These are phyloP conservation scores for Collariella sp. DNA, from an alignment of 495 filamentous ascomycete species.

Conservation along the genomic window DNA sequence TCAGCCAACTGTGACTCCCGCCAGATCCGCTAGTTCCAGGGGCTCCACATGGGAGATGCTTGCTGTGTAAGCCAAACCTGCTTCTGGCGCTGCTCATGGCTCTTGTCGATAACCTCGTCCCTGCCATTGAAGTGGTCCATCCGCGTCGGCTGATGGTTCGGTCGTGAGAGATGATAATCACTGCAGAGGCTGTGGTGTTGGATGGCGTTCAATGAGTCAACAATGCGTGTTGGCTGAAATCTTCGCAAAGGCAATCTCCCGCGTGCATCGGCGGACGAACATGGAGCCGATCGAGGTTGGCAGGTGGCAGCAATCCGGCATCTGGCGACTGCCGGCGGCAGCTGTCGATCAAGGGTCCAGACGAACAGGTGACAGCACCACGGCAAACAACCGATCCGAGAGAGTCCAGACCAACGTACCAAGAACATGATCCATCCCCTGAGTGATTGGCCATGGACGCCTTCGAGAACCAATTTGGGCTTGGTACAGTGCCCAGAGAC, in stretches of 20 bases:
- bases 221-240: too few species aligned
- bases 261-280: neutral
- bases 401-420: neutral
- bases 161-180: too few species aligned
- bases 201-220: too few species aligned
- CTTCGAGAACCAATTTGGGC: constrained; percentile 20
- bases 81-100: neutral
- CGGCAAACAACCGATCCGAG: neutral
- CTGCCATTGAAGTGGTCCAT: too few species aligned
- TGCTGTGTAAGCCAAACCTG: neutral
- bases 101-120: too few species aligned
- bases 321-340: neutral
- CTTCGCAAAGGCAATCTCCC: neutral
- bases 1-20: neutral
- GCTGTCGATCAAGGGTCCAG: neutral
- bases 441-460: constrained; percentile 7
- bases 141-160: too few species aligned
- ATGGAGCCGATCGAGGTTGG: neutral
- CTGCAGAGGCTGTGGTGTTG: too few species aligned
- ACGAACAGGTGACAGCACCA: neutral
- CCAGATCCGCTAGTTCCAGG: neutral
- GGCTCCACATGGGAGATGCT: neutral
- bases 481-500: constrained; percentile 5
- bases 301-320: neutral
- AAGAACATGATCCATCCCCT: too few species aligned